Percentiles rank a stretch among this genome's conserved stretches.
phyloP scores from a whole-genome alignment of 108 stramenopile genomes.

The Thalassiosira profunda region DNA sequence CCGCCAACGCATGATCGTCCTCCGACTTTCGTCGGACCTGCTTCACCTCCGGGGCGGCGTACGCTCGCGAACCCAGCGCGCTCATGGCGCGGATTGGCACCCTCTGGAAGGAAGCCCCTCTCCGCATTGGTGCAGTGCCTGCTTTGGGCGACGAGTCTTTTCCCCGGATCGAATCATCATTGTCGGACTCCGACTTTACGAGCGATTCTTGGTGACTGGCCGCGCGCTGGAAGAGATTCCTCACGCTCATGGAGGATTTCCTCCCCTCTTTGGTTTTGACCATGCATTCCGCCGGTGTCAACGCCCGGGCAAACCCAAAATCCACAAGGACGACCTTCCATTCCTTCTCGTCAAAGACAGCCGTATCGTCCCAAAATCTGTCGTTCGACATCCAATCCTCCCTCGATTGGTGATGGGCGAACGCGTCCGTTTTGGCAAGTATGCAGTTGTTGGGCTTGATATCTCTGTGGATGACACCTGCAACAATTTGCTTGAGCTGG shows the following conservation, averaged over 20 bases:
- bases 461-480: slow-evolving; percentile 76
- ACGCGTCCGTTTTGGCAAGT: slow-evolving; percentile 55
- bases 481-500: too few species aligned
- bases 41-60: slow-evolving; percentile 80
- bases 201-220: slow-evolving; percentile 18
- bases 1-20: slow-evolving; percentile 43
- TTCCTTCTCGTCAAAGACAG: slow-evolving; percentile 48
- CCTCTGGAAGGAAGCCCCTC: slow-evolving; percentile 6
- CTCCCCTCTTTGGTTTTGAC: slow-evolving; percentile 30
- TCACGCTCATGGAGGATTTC: slow-evolving; percentile 54
- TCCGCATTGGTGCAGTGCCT: not conserved
- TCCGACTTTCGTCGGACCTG: slow-evolving; percentile 17
- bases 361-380: slow-evolving; percentile 73
- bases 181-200: not conserved
- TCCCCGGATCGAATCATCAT: not conserved
- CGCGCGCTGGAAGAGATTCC: slow-evolving; percentile 21
- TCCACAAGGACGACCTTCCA: slow-evolving; percentile 85
- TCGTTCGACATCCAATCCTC: slow-evolving; percentile 69
- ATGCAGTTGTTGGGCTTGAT: slow-evolving; percentile 87
- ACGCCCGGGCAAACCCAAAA: slow-evolving; percentile 86
- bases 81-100: slow-evolving; percentile 41
- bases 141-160: not conserved
- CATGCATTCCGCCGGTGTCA: slow-evolving; percentile 60
- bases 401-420: slow-evolving; percentile 31
- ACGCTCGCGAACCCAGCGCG: slow-evolving; percentile 80